Conservation (phyloP, 345 rosid species). For the Rhizophora mangle region DNA sequence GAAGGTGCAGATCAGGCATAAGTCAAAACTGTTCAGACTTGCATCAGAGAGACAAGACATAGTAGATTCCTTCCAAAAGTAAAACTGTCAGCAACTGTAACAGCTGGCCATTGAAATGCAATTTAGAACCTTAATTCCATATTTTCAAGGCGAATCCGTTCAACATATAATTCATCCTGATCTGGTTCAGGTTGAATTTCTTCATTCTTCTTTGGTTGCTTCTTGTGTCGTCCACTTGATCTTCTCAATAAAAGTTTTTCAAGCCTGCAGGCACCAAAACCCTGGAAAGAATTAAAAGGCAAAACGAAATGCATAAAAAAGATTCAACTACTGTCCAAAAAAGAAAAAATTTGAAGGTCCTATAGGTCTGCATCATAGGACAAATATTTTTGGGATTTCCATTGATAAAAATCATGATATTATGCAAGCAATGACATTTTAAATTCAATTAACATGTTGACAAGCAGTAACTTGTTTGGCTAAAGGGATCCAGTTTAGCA, state of each 20-base stretch:
- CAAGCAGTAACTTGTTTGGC: background rate
- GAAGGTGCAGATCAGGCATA: too few relatives aligned
- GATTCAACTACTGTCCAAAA: background rate
- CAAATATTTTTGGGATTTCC: background rate
- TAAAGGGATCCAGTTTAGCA: background rate
- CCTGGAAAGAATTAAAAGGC: slow-evolving; percentile 14
- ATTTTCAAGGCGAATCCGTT: slow-evolving; percentile 82
- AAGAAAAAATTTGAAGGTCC: too few relatives aligned
- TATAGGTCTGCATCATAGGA: too few relatives aligned
- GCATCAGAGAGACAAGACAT: background rate
- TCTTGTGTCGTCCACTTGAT: slow-evolving; percentile 38
- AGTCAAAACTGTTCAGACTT: background rate
- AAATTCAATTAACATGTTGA: slow-evolving; percentile 5
- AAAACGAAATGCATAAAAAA: slow-evolving; percentile 10
- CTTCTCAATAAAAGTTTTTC: slow-evolving; percentile 49
- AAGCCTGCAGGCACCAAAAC: slow-evolving; percentile 53
- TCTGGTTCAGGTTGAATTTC: slow-evolving; percentile 49
- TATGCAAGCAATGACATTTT: background rate
- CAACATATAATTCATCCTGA: slow-evolving; percentile 53
- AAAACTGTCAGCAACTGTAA: background rate
- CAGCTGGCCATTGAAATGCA: background rate
- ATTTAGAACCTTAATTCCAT: slow-evolving; percentile 61
- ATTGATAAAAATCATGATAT: background rate
- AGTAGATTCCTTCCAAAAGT: background rate
- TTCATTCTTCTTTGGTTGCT: slow-evolving; percentile 69